Base-by-base conservation (phyloP, 2,329 filamentous ascomycete genomes). In the Ceratocystis alfenasii region DNA sequence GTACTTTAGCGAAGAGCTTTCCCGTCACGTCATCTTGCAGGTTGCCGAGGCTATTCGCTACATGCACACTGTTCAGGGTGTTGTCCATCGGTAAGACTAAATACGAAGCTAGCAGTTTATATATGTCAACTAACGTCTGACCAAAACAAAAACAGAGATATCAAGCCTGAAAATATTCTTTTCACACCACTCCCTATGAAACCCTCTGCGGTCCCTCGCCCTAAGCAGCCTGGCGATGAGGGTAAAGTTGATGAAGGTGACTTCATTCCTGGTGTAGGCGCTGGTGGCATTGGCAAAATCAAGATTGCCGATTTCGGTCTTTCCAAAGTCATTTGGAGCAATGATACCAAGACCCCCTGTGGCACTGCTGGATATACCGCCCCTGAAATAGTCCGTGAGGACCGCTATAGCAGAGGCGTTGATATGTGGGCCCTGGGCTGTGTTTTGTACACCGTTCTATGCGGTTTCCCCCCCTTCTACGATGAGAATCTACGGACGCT, bases 341-440 rank as follows among this genome's bases (percentile, higher is more conserved):
- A 86, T 71, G 89, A 95, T 74, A 99, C 94, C 8, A 97, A 96
- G 90, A 99, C 94, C 2, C 94, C 94, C n/a, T 99, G 94, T 75
- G 94, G 94, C 67, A 99, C 94, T 0, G 94, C 97, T 66, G 94
- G 94, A 55, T 99, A 99, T 77, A 97, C 94, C 3, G 94, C 94
- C 2, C 94, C 94, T 6, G 94, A 99, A 74, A 99, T 99, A 69
- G 94, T 99, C 74, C 97, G 97, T 77, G 94, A 99, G 76, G 94
- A 99, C 77, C 86, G 92, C 25, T 99, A 99, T 76, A 97, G 93
- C 46, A 99, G 97, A 80, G 95, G 90, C 63, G 94, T 99, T 59
- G 94, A 99, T 73, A 99, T 99, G 94, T 99, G 94, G 94, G 94
- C 94, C 2, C 77, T 99, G 41, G 94, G 94, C 15, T 99, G 94